Evolutionary conservation across 75 land plant species (phyloP), one percentile per base, ranked within the genome.

Genomic region (Sequoia sempervirens): DNA sequence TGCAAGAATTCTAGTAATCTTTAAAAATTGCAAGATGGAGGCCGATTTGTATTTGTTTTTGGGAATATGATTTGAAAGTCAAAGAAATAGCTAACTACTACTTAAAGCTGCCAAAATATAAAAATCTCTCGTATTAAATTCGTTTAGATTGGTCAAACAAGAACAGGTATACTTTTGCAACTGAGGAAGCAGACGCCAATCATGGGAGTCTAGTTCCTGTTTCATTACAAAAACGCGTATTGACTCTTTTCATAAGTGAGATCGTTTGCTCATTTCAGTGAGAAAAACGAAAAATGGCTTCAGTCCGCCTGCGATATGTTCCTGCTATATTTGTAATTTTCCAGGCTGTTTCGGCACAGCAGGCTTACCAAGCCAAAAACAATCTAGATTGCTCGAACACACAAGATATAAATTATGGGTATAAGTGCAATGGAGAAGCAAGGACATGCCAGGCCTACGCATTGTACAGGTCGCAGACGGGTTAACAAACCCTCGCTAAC

Each of bases 361-460:
- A 89, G 82, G 76, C 83, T 2, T 89, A 88, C 84, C 79, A 54
- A 20, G 81, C 76, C 76, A 28, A 34, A 13, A 15, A 46, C 81
- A 83, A 69, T 66, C 68, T 84, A 32, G 34, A 50, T 52, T 84
- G 89, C 52, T 2, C 2, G 2, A 75, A 52, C 36, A n/a, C 80
- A n/a, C 38, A 78, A 12, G 82, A 84, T 47, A 70, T 75, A 38
- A 68, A 41, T 36, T 82, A 84, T n/a, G 93, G 93, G 0, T 89
- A 89, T 84, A 30, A 47, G 72, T 89, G 93, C 84, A 88, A 87
- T 76, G 89, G 88, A 78, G 30, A 34, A 9, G 30, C 56, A 6
- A 18, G 1, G 0, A 68, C 18, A n/a, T 91, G 93, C 81, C 87
- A 80, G 64, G 28, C 91, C 30, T 92, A 85, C 75, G 88, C 90